Evolutionary conservation across 2,329 filamentous ascomycete genomes (phyloP).

Genomic region (Ophiostoma angusticollis): DNA sequence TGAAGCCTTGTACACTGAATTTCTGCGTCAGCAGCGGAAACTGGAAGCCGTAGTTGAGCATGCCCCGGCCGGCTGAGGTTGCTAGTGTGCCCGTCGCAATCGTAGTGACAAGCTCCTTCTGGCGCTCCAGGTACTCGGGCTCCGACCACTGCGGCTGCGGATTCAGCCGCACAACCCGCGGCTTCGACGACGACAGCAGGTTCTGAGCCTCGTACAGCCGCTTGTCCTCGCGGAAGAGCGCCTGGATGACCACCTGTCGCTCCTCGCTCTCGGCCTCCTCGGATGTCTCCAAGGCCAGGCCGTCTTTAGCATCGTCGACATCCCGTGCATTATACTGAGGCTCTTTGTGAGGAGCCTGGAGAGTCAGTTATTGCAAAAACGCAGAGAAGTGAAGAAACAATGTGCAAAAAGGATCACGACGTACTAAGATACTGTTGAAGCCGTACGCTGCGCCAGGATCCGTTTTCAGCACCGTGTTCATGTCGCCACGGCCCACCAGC

Average conservation of each 20-base stretch:
- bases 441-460: conserved; percentile 24
- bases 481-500: conserved; percentile 69
- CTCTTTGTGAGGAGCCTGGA: background rate
- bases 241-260: conserved; percentile 65
- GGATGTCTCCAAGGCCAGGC: conserved; percentile 45
- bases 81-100: conserved; percentile 80
- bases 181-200: conserved; percentile 73
- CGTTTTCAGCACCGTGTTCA: conserved; percentile 51
- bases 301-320: conserved; percentile 54
- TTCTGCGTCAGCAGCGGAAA: conserved; percentile 87
- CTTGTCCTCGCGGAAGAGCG: conserved; percentile 85
- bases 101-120: conserved; percentile 79
- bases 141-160: conserved; percentile 70
- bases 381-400: background rate
- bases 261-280: conserved; percentile 77
- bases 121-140: conserved; percentile 75
- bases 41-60: conserved; percentile 78
- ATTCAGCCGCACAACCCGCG: conserved; percentile 65
- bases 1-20: conserved; percentile 80
- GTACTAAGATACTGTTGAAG: background rate
- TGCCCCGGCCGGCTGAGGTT: conserved; percentile 72
- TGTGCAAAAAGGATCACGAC: background rate
- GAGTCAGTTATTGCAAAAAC: background rate
- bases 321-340: background rate
- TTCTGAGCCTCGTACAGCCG: conserved; percentile 75